A percentile compares a stretch with the other conserved stretches of the same genome.
Evolutionary conservation across 495 filamentous ascomycete species (phyloP).

Genomic region (Cetradonia linearis): DNA sequence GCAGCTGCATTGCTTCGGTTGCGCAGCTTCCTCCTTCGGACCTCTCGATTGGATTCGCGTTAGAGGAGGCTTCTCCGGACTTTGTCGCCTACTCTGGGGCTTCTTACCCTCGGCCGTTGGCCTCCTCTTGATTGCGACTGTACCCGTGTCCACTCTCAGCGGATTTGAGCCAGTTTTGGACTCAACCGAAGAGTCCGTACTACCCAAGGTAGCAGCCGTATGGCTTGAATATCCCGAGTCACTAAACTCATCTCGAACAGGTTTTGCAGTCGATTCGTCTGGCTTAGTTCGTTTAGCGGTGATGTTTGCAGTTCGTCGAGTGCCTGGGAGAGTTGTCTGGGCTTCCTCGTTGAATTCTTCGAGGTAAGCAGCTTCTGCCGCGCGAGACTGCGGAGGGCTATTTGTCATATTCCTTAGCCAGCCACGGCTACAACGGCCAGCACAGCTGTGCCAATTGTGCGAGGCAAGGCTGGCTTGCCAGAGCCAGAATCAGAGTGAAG

Average conservation of each 20-base stretch:
- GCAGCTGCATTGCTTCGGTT: conserved; percentile 11
- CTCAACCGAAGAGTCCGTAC: conserved; percentile 41
- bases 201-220: conserved; percentile 46
- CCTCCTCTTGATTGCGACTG: conserved; percentile 15
- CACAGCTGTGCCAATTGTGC: conserved; percentile 17
- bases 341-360: conserved; percentile 50
- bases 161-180: conserved; percentile 36
- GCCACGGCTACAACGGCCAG: conserved; percentile 14
- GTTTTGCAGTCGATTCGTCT: conserved; percentile 29
- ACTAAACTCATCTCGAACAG: conserved; percentile 39
- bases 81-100: conserved; percentile 17
- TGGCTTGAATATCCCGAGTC: conserved; percentile 60
- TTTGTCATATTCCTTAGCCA: conserved; percentile 17
- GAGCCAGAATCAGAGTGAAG: background rate
- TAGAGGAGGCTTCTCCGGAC: conserved; percentile 22
- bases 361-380: conserved; percentile 35
- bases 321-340: conserved; percentile 38
- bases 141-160: conserved; percentile 33
- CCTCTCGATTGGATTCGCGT: conserved; percentile 30
- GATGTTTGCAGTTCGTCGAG: conserved; percentile 43
- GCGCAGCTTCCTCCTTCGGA: conserved; percentile 28
- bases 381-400: conserved; percentile 19
- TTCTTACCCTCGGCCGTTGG: conserved; percentile 6
- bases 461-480: conserved; percentile 12
- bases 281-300: conserved; percentile 45